Evolutionary conservation across 805 yeast species (phyloP), one percentile per base, ranked within the genome.

Genomic region (Wickerhamomyces bisporus): DNA sequence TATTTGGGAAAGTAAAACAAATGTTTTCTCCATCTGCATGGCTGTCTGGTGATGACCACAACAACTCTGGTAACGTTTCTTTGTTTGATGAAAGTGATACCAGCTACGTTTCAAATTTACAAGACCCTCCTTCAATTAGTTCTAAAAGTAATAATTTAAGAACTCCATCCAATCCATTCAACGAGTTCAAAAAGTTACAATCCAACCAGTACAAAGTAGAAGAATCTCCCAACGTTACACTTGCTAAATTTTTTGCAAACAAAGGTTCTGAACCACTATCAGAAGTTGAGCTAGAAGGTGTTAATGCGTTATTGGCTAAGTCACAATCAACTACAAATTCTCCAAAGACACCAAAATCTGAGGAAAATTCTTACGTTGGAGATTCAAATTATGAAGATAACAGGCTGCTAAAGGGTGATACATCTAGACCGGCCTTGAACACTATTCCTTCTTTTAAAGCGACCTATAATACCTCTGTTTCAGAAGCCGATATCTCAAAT

Each of bases 221-320:
- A 5, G 57, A 56, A 23, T 62, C 70, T 13, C 79, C 81, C 5
- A 82, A 81, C 60, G 77, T 73, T 23, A 70, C 74, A 24, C 61
- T 86, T 34, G 81, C 87, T 11, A 75, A 70, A 21, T 86, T 86
- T 54, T 86, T 86, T 58, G 68, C 68, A n/a, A 65, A 63, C 31
- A 86, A 84, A 55, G 95, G 95, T n/a, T 74, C 78, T 39, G 62
- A 61, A n/a, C 87, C 91, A 5, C 65, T 86, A 43, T 68, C 79
- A 12, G 86, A 80, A 18, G 67, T 85, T 30, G 95, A 86, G 56
- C 72, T 79, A 50, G 91, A 82, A 58, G 94, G 94, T n/a, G 91
- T 86, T 1, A 55, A 80, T 43, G 74, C 88, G 6, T 59, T 85
- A 14, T 65, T 74, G 42, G 62, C 64, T 15, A 71, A 68, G 43